Percentiles rank a stretch among this genome's conserved stretches.
phyloP scores from a whole-genome alignment of 1,284 basidiomycete genomes.

The Trichosporon inkin region DNA sequence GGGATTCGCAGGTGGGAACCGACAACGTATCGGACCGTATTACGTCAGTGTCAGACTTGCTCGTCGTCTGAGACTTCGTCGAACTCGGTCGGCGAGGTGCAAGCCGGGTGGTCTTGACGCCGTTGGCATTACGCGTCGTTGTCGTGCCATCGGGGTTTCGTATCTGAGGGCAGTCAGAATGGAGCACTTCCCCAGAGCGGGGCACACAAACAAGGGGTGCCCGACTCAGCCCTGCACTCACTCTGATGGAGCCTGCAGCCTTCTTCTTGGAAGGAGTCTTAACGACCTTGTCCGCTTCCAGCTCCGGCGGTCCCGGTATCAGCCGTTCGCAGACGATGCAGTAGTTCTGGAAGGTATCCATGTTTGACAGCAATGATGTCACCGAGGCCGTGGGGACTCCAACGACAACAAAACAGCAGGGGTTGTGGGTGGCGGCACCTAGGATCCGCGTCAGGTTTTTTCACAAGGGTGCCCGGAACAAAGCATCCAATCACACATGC shows the following conservation, averaged over 20 bases:
- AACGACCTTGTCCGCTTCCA: conserved; percentile 23
- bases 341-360: conserved; percentile 37
- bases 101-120: conserved; percentile 39
- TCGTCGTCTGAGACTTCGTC: background rate
- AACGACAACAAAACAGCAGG: background rate
- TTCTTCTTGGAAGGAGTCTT: conserved; percentile 24
- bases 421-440: conserved; percentile 1
- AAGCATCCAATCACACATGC: background rate
- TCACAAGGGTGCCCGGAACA: background rate
- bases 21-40: background rate
- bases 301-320: conserved; percentile 29
- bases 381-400: background rate
- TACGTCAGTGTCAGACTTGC: conserved; percentile 3
- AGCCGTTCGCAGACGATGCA: conserved; percentile 46
- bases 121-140: conserved; percentile 42
- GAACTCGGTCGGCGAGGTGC: conserved; percentile 24
- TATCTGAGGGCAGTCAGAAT: conserved; percentile 27
- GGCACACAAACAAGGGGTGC: background rate
- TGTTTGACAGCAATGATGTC: conserved; percentile 11
- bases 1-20: background rate
- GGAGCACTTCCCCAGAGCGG: background rate
- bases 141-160: conserved; percentile 46
- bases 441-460: background rate
- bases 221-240: conserved; percentile 25
- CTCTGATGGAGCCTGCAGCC: conserved; percentile 39